These are phyloP conservation scores for Pseudotsuga menziesii DNA, from an alignment of 75 land plant species.

Conservation along the genomic window DNA sequence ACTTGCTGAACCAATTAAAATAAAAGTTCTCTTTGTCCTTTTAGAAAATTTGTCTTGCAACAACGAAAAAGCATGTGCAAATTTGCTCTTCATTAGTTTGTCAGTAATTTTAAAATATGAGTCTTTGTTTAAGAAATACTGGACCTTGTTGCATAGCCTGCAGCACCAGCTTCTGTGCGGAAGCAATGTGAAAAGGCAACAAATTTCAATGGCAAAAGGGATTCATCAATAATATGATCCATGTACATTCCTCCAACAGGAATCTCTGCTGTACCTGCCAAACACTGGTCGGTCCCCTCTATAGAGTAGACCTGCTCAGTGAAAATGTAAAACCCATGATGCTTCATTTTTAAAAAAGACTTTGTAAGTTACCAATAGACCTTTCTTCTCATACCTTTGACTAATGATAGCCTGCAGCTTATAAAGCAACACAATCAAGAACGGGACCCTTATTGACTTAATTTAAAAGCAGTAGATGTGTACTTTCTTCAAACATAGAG, in stretches of 20 bases:
- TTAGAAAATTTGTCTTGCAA: no score
- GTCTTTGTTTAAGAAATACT: not conserved
- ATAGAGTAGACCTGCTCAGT: constrained; percentile 80
- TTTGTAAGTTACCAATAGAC: not conserved
- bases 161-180: constrained; percentile 99
- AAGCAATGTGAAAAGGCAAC: constrained; percentile 96
- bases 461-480: not conserved
- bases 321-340: not conserved
- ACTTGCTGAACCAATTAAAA: no score
- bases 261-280: constrained; percentile 97
- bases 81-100: no score
- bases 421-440: not conserved
- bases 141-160: constrained; percentile 91
- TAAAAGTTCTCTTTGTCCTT: no score
- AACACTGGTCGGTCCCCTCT: constrained; percentile 86
- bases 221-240: constrained; percentile 80
- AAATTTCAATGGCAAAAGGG: constrained; percentile 74
- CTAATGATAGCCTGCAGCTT: not conserved
- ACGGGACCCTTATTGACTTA: not conserved
- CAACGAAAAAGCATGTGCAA: no score
- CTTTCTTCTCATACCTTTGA: not conserved
- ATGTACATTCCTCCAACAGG: constrained; percentile 97
- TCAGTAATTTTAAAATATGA: no score
- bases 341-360: not conserved
- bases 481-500: not conserved